A percentile compares a stretch with the other conserved stretches of the same genome.
phyloP scores from a whole-genome alignment of 495 filamentous ascomycete species.

The Penicillium psychrofluorescens region DNA sequence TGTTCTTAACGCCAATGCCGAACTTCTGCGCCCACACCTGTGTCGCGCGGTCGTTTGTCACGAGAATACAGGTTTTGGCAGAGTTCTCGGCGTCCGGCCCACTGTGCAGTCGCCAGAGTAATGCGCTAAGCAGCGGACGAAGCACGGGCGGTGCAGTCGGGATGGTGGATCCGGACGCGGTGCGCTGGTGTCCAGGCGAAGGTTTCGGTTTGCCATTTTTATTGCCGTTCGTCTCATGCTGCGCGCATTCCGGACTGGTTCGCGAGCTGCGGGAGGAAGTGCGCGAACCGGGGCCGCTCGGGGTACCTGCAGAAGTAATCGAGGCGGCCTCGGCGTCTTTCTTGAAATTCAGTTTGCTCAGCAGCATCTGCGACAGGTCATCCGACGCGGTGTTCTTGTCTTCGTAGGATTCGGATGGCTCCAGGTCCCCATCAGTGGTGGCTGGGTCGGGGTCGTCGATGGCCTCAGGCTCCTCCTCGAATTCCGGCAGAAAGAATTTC shows the following conservation, averaged over 20 bases:
- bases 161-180: constrained; percentile 27
- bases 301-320: constrained; percentile 42
- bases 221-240: constrained; percentile 19
- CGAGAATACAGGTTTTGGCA: constrained; percentile 41
- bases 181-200: constrained; percentile 28
- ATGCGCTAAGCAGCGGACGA: constrained; percentile 53
- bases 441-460: constrained; percentile 10
- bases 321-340: constrained; percentile 41
- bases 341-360: constrained; percentile 46
- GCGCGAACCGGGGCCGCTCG: constrained; percentile 34
- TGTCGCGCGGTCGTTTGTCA: constrained; percentile 52
- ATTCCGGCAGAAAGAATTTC: constrained; percentile 49
- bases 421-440: constrained; percentile 8
- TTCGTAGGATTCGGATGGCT: constrained; percentile 6
- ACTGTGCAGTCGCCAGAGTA: constrained; percentile 53
- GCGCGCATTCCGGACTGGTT: constrained; percentile 41
- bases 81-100: constrained; percentile 33
- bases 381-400: constrained; percentile 19
- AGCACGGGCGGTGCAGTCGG: constrained; percentile 36
- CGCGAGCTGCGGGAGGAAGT: constrained; percentile 46
- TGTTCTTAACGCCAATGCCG: constrained; percentile 50
- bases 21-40: constrained; percentile 53
- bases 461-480: constrained; percentile 37
- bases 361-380: constrained; percentile 43
- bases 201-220: constrained; percentile 17